These are phyloP conservation scores for Pseudogymnoascus sp. DNA, from an alignment of 2,329 filamentous ascomycete genomes.

Conservation along the genomic window DNA sequence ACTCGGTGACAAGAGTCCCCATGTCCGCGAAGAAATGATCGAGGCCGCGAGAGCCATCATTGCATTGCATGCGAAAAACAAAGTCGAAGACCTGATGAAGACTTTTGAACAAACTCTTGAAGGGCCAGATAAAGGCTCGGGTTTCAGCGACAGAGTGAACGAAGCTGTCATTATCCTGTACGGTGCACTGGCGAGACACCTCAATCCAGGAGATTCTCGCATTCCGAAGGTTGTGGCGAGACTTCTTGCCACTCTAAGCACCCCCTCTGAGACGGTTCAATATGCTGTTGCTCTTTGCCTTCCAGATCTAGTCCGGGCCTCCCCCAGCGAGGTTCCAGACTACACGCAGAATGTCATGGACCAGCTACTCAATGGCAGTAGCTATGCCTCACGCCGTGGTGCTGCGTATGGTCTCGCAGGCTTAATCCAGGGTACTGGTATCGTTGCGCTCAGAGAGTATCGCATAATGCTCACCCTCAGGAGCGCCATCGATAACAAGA, in stretches of 20 bases:
- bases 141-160: slow-evolving; percentile 81
- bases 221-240: slow-evolving; percentile 82
- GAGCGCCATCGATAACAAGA: slow-evolving; percentile 88
- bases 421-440: slow-evolving; percentile 79
- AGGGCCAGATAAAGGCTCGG: slow-evolving; percentile 70
- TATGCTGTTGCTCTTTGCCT: slow-evolving; percentile 93
- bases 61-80: slow-evolving; percentile 67
- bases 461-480: slow-evolving; percentile 76
- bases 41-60: slow-evolving; percentile 80
- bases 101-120: slow-evolving; percentile 86
- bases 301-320: slow-evolving; percentile 79
- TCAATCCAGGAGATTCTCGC: slow-evolving; percentile 76
- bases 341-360: slow-evolving; percentile 79
- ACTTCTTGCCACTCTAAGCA: slow-evolving; percentile 78
- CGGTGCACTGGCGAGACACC: slow-evolving; percentile 81
- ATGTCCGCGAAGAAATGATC: slow-evolving; percentile 83
- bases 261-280: slow-evolving; percentile 92
- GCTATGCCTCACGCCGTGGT: slow-evolving; percentile 85
- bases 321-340: slow-evolving; percentile 64
- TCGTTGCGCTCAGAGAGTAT: slow-evolving; percentile 73
- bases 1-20: slow-evolving; percentile 70
- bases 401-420: slow-evolving; percentile 93
- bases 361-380: slow-evolving; percentile 76
- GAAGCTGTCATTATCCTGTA: slow-evolving; percentile 98
- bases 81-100: slow-evolving; percentile 85